Conservation (phyloP, 2,329 filamentous ascomycete genomes). For the Cladosporium sp. region DNA sequence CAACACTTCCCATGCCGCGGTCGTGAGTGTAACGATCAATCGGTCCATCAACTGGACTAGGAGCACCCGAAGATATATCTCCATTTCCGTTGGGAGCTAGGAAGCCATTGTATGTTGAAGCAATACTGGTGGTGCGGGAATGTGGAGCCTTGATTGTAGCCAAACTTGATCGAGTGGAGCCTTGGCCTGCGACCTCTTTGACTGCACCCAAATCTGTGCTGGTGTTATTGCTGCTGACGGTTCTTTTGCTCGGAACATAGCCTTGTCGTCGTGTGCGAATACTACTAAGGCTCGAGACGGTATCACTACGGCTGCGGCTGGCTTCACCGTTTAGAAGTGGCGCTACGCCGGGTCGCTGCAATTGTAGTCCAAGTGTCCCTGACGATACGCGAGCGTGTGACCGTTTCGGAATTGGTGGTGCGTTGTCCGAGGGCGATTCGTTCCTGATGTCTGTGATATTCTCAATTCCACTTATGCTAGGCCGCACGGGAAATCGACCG, state of each 20-base stretch:
- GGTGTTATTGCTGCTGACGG: constrained; percentile 15
- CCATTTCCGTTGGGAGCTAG: constrained; percentile 13
- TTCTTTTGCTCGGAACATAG: constrained; percentile 58
- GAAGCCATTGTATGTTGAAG: constrained; percentile 27
- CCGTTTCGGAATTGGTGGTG: constrained; percentile 73
- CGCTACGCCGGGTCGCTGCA: constrained; percentile 69
- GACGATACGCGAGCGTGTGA: constrained; percentile 69
- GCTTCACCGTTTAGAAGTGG: constrained; percentile 68
- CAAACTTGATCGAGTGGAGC: constrained; percentile 47
- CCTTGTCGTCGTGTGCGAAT: constrained; percentile 62
- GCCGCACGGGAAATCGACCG: constrained; percentile 63
- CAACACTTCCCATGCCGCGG: constrained; percentile 31
- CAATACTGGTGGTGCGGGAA: constrained; percentile 35
- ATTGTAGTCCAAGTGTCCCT: constrained; percentile 36
- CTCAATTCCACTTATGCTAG: constrained; percentile 68
- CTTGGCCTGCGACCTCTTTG: constrained; percentile 29
- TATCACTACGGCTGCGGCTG: constrained; percentile 64
- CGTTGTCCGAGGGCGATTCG: constrained; percentile 64
- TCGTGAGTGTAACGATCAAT: constrained; percentile 27
- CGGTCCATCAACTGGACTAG: constrained; percentile 37
- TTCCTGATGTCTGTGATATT: constrained; percentile 57
- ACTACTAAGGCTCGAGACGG: constrained; percentile 52
- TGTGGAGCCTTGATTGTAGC: constrained; percentile 42
- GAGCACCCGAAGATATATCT: constrained; percentile 36
- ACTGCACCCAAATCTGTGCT: constrained; percentile 44